These are phyloP conservation scores for Mycosphaerelloides madeirae DNA, from an alignment of 2,329 filamentous ascomycete genomes.

Conservation along the genomic window DNA sequence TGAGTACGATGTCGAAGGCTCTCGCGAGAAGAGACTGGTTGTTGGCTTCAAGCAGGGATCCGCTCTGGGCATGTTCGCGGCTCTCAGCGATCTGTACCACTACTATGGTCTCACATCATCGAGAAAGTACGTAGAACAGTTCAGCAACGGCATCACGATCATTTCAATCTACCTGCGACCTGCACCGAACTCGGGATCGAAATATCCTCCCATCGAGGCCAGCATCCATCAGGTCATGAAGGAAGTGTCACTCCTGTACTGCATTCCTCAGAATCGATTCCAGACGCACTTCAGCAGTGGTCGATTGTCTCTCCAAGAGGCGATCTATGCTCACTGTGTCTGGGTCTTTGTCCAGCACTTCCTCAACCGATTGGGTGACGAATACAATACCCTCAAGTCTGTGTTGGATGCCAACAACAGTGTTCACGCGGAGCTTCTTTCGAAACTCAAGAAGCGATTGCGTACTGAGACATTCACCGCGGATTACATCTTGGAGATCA, in stretches of 20 bases:
- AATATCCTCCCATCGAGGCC: conserved; percentile 77
- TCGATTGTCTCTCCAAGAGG: conserved; percentile 86
- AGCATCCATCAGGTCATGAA: conserved; percentile 99
- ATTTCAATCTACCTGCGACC: conserved; percentile 93
- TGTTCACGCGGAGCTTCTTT: conserved; percentile 77
- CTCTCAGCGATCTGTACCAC: conserved; percentile 92
- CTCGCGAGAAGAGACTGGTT: conserved; percentile 87
- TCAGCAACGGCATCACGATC: conserved; percentile 95
- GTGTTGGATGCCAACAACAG: conserved; percentile 78
- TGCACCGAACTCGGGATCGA: conserved; percentile 52
- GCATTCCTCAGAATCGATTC: conserved; percentile 95
- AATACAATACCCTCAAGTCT: conserved; percentile 82
- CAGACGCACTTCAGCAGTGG: conserved; percentile 83
- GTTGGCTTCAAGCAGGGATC: conserved; percentile 92
- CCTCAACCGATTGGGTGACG: conserved; percentile 86
- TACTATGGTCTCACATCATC: conserved; percentile 97
- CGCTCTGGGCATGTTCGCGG: conserved; percentile 88
- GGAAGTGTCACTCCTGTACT: conserved; percentile 95
- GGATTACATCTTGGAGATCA: conserved; percentile 97
- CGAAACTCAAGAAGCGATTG: conserved; percentile 91
- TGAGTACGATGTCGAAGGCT: conserved; percentile 90
- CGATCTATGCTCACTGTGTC: conserved; percentile 93
- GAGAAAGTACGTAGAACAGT: conserved; percentile 95
- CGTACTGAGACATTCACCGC: conserved; percentile 96
- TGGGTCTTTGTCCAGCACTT: conserved; percentile 99